Evolutionary conservation across 257 asterid genomes (phyloP).

Genomic region (Solanum habrochaites): DNA sequence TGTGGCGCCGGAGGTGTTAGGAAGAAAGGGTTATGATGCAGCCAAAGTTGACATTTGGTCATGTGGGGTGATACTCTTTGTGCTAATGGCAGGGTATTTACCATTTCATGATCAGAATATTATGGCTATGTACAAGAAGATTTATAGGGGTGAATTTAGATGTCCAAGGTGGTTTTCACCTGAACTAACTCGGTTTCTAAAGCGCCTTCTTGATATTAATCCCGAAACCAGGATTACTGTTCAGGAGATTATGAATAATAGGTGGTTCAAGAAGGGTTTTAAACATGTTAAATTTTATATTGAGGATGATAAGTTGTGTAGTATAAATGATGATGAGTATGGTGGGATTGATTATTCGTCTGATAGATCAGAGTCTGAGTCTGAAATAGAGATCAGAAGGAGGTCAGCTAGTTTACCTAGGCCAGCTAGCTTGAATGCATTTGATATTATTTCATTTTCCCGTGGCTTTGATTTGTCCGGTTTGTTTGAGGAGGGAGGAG

Average conservation of each 20-base stretch:
- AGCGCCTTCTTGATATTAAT: conserved; percentile 44
- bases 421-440: conserved; percentile 91
- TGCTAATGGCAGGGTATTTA: conserved; percentile 82
- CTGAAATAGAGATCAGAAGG: conserved; percentile 47
- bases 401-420: conserved; percentile 35
- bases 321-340: conserved; percentile 26
- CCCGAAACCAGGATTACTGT: conserved; percentile 58
- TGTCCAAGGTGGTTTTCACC: conserved; percentile 93
- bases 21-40: conserved; percentile 79
- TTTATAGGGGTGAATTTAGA: conserved; percentile 79
- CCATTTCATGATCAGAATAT: conserved; percentile 87
- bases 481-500: conserved; percentile 73
- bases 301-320: conserved; percentile 79
- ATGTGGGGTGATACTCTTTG: conserved; percentile 85
- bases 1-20: conserved; percentile 91
- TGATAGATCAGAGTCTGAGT: conserved; percentile 63
- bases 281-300: conserved; percentile 58
- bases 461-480: conserved; percentile 86
- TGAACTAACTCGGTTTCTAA: conserved; percentile 36
- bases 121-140: conserved; percentile 92
- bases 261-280: conserved; percentile 61
- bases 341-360: conserved; percentile 20
- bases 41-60: conserved; percentile 94
- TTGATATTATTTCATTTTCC: conserved; percentile 82
- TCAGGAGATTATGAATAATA: conserved; percentile 49